Conservation (phyloP, 1,284 basidiomycete genomes). For the Cutaneotrichosporon cutaneum region DNA sequence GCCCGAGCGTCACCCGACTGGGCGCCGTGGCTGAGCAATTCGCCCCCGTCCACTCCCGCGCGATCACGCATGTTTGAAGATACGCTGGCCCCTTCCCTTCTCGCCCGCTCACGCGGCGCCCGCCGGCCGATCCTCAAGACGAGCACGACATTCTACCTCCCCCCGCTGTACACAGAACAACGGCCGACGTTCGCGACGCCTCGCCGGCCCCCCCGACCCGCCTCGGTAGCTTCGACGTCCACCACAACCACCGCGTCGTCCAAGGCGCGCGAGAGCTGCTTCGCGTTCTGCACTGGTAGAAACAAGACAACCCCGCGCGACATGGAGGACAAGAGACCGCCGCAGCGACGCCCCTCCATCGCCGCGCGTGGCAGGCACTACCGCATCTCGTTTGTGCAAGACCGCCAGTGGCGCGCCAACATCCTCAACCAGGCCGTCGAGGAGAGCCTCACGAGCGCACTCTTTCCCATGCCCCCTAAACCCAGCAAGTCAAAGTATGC, state of each 20-base stretch:
- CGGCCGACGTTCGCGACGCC: neutral
- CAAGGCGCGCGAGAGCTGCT: neutral
- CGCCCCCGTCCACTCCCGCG: neutral
- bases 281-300: neutral
- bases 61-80: neutral
- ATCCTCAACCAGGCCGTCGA: constrained; percentile 13
- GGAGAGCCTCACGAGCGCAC: neutral
- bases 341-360: neutral
- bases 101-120: neutral
- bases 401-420: constrained; percentile 12
- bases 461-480: constrained; percentile 2
- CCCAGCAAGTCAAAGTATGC: neutral
- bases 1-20: neutral
- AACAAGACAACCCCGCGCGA: neutral
- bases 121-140: constrained; percentile 4
- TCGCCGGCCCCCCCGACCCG: neutral
- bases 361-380: neutral
- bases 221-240: neutral
- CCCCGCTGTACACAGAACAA: constrained; percentile 11
- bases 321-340: neutral
- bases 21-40: constrained; percentile 5
- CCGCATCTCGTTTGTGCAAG: constrained; percentile 5
- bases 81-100: neutral
- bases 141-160: constrained; percentile 13
- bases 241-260: neutral